phyloP scores from a whole-genome alignment of 2,329 filamentous ascomycete species.

The Thelonectria blattea region DNA sequence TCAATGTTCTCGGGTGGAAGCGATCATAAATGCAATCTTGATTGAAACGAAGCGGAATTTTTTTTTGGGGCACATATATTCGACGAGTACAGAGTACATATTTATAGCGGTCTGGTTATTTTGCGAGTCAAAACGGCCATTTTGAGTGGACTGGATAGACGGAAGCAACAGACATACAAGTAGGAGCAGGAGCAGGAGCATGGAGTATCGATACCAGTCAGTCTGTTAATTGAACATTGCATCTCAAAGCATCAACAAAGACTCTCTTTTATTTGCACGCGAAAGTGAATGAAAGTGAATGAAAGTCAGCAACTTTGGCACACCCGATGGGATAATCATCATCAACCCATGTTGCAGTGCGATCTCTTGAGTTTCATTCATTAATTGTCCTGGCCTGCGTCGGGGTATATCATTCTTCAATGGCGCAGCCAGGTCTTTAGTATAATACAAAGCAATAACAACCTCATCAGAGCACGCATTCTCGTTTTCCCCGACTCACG shows the following conservation, averaged over 20 bases:
- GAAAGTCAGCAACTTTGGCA: too few relatives aligned
- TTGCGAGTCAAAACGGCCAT: background rate
- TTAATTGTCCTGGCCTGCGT: too few relatives aligned
- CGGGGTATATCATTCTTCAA: too few relatives aligned
- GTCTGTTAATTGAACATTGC: constrained; percentile 10
- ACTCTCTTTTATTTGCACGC: background rate
- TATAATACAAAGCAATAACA: too few relatives aligned
- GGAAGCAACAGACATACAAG: constrained; percentile 12
- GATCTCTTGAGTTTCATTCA: too few relatives aligned
- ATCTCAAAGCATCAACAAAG: constrained; percentile 4
- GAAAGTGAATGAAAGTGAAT: background rate
- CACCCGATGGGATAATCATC: too few relatives aligned
- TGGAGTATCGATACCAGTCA: constrained; percentile 24
- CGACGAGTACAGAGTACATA: background rate
- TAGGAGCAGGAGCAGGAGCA: constrained; percentile 10
- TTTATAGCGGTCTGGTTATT: constrained; percentile 1
- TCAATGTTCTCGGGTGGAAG: constrained; percentile 36
- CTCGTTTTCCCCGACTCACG: too few relatives aligned
- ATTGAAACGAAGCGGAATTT: background rate
- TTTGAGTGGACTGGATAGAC: constrained; percentile 7
- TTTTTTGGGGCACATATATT: background rate
- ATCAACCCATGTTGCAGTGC: too few relatives aligned
- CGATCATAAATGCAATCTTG: background rate
- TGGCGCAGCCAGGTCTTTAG: too few relatives aligned
- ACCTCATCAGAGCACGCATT: too few relatives aligned